Base-by-base conservation (phyloP, 306 rosid genomes). In the Prunus mira region DNA sequence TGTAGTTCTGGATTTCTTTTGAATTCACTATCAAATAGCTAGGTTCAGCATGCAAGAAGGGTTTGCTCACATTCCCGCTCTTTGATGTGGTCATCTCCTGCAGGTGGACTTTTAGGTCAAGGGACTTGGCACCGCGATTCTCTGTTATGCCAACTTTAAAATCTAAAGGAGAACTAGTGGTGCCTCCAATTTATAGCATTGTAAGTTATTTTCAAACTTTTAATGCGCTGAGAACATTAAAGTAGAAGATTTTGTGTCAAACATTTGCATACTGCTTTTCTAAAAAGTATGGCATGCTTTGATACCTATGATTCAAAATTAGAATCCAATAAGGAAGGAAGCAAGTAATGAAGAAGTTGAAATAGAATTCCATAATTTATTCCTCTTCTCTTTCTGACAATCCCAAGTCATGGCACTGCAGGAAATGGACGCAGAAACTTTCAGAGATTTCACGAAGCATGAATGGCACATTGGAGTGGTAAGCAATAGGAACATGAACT, bases 391-490 rank as follows among this genome's bases (percentile, higher is more conserved):
- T 47, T 75, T 60, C 63, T 83, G 38, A 79, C 72, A 20, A 66
- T 45, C 65, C 65, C 67, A 24, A 76, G 47, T 70, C 52, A 54
- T 76, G 55, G 70, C 64, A 70, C 73, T 85, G 75, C 91, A 95
- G 99, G 92, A 95, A 83, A 86, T 92, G 97, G 96, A 95, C 83
- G 96, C 97, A 63, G 87, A 90, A 20, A 89, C 97, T 27, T 95
- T 92, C 79, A 95, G 83, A 84, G 93, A 91, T 78, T 88, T 95
- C 43, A 84, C 89, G 12, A 73, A 85, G 46, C 89, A 82, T 57
- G 90, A 86, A 81, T 92, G 99, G 97, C 93, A 95, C 83, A 90
- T 95, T 71, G 97, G 97, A 43, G 90, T 95, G 92, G 97, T 95
- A 84, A 84, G 91, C 79, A 72, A 47, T 52, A 43, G 13, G 30